phyloP scores from a whole-genome alignment of 257 asterid species.

The Solanum tarapatanum region DNA sequence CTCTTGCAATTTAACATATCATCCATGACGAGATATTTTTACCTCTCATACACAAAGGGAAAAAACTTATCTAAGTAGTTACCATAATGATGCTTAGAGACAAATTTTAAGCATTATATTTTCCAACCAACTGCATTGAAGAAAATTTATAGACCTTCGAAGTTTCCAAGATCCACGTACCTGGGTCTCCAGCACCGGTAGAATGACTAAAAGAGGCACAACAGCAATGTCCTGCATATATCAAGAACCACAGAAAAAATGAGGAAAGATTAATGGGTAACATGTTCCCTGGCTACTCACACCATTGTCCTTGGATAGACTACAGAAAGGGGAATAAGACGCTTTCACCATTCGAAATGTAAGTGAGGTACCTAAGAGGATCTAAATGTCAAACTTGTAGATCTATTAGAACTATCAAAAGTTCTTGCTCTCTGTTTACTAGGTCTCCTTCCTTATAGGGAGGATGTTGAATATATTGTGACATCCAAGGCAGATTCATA shows the following conservation, averaged over 20 bases:
- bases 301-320: background rate
- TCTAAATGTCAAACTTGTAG: background rate
- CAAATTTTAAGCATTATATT: background rate
- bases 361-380: background rate
- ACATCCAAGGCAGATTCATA: background rate
- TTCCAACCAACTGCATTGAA: background rate
- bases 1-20: background rate
- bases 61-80: background rate
- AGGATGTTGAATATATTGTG: background rate
- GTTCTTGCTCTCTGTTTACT: background rate
- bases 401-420: background rate
- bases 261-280: background rate
- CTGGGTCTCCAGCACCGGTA: constrained; percentile 98
- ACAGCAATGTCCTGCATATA: constrained; percentile 93
- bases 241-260: constrained; percentile 24
- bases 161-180: constrained; percentile 25
- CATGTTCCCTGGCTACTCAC: background rate
- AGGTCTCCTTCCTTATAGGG: background rate
- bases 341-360: background rate
- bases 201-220: constrained; percentile 93
- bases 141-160: constrained; percentile 4
- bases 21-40: background rate
- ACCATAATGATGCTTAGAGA: background rate
- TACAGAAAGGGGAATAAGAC: background rate
- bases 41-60: background rate